Evolutionary conservation across 2,329 filamentous ascomycete genomes (phyloP), one percentile per base, ranked within the genome.

Genomic region (Fusarium verrucosum): DNA sequence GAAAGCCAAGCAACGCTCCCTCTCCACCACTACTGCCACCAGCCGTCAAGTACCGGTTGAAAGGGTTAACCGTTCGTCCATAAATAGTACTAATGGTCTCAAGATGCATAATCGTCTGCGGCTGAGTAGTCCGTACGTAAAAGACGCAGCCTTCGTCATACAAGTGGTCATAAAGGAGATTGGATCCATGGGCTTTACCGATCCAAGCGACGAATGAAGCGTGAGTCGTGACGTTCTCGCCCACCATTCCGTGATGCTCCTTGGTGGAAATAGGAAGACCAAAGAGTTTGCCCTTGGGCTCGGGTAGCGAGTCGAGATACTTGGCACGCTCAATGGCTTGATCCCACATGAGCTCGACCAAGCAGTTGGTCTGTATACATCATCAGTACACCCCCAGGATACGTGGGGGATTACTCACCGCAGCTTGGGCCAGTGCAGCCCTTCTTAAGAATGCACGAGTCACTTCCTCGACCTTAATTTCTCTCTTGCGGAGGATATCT

Each of bases 71-170:
- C 0, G 85, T 86, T 30, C 85, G 81, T 2, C 87, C 88, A 54
- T 84, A 87, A 19, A 89, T 74, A 65, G 91, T 89, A 68, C 88
- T 89, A 36, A 83, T 81, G 4, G 82, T 85, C 70, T 90, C 88
- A 33, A 88, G 72, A 16, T 80, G 79, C 73, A 80, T 81, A 43
- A 87, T 76, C 0, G 80, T 82, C 66, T 87, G 85, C 1, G 89
- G 88, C 7, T 90, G 82, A 52, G 89, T 91, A 1, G 89, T 91
- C 73, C 91, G 90, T 57, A 85, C 84, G 69, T 89, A 76, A 51
- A 76, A 74, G 3, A 73, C 71, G 25, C 74, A 75, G 0, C 74
- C 74, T 35, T 76, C 65, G 0, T 68, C 67, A 25, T 66, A 75
- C 3, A 76, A 52, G 4, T 64, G 68, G n/a, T 67, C 64, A 11